Percentiles rank a stretch among this genome's conserved stretches.
Evolutionary conservation across 805 yeast genomes (phyloP).

Genomic region (Metschnikowia bowlesiae): DNA sequence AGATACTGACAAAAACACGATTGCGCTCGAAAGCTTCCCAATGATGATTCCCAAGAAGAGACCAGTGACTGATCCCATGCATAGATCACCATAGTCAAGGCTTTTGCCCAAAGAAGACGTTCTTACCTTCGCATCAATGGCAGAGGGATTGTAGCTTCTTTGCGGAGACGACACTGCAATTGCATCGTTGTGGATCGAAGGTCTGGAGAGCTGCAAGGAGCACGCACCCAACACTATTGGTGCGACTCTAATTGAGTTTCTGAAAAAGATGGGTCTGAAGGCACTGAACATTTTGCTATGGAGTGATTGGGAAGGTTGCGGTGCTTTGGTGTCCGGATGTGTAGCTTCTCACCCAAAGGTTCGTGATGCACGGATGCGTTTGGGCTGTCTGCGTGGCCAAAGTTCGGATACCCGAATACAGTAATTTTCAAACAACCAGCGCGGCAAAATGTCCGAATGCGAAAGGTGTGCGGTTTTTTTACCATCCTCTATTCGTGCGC

Average conservation of each 20-base stretch:
- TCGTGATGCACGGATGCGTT: not conserved
- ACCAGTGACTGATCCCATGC: slow-evolving; percentile 62
- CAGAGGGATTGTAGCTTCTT: slow-evolving; percentile 9
- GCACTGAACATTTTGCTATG: slow-evolving; percentile 12
- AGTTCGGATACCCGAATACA: too few relatives aligned
- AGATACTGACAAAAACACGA: slow-evolving; percentile 49
- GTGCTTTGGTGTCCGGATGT: not conserved
- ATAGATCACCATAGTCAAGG: slow-evolving; percentile 56
- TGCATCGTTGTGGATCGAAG: slow-evolving; percentile 12
- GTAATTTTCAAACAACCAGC: too few relatives aligned
- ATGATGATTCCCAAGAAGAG: slow-evolving; percentile 52
- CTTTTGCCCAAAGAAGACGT: slow-evolving; percentile 36
- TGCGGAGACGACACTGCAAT: slow-evolving; percentile 13
- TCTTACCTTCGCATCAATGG: slow-evolving; percentile 8
- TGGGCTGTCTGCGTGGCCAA: not conserved
- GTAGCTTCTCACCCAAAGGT: too few relatives aligned
- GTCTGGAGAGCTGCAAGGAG: slow-evolving; percentile 8
- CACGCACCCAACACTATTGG: slow-evolving; percentile 15
- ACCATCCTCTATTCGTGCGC: too few relatives aligned
- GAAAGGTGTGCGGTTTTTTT: not conserved
- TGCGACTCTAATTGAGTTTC: slow-evolving; percentile 9
- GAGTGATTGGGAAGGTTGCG: not conserved
- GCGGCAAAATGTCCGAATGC: too few relatives aligned
- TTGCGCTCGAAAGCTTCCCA: slow-evolving; percentile 55
- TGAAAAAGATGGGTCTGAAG: slow-evolving; percentile 12